Base-by-base conservation (phyloP, 176 grass and related monocot species). In the Metroxylon sagu region DNA sequence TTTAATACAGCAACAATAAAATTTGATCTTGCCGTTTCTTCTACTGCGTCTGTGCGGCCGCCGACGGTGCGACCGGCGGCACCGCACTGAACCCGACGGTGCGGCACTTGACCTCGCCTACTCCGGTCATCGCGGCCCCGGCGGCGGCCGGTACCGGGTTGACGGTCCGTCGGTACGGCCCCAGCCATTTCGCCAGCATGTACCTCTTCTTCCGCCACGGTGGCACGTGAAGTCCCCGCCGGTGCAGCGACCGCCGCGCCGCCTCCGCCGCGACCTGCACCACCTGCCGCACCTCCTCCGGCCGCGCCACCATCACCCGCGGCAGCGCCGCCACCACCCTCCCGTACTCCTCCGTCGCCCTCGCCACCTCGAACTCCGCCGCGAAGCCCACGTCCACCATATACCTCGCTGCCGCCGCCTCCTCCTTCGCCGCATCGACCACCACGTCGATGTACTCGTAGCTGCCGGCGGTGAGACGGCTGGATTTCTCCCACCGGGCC, bases 201-300 rank as follows among this genome's bases (percentile, higher is more conserved):
- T 52, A 65, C 5, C 16, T 48, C 48, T 23, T 50, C 49, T 65
- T 65, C 48, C 60, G 43, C 76, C 67, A 71, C 10, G 76, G 67
- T 1, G 76, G 61, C 53, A 71, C 67, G 60, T 30, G 25, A 19
- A 78, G 60, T 0, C 59, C 76, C 14, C 17, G 61, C n/a, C 23
- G 19, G n/a, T 71, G 65, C 0, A 78, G 48, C 4, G 65, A 77
- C 31, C 50, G 25, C 58, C 52, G 30, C 1, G 59, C 66, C 21
- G 66, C 75, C 52, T 56, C 49, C 3, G 5, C 58, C 14, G n/a
- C 66, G 1, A 50, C 1, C 50, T 18, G 54, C 16, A 64, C 66
- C 6, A 70, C 23, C 66, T 57, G 21, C 59, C 15, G 19, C 30
- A 69, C 50, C 16, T 53, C 72, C 18, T 54, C 73, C 3, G 16